These are phyloP conservation scores for Rhizodiscina lignyota DNA, from an alignment of 495 filamentous ascomycete species.

Conservation along the genomic window DNA sequence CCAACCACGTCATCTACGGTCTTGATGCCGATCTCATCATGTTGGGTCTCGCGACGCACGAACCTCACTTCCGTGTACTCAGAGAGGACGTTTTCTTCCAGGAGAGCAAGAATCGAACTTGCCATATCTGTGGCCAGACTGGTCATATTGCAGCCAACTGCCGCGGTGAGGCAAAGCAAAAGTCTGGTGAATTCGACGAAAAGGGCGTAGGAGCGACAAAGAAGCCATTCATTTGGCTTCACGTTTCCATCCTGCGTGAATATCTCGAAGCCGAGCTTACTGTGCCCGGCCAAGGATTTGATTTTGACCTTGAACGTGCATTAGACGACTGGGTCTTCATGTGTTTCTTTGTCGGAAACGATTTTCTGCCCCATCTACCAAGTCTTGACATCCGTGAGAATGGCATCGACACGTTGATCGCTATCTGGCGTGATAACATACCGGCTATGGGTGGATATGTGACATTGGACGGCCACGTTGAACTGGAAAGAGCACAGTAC, in stretches of 20 bases:
- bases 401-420: conserved; percentile 88
- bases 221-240: conserved; percentile 97
- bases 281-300: conserved; percentile 61
- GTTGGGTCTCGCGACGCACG: conserved; percentile 91
- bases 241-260: conserved; percentile 80
- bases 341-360: conserved; percentile 99
- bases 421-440: conserved; percentile 90
- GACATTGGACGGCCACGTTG: conserved; percentile 84
- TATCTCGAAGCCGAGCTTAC: conserved; percentile 83
- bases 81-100: conserved; percentile 95
- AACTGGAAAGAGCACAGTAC: conserved; percentile 69
- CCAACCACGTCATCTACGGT: conserved; percentile 87
- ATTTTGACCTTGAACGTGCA: conserved; percentile 84
- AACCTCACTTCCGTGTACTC: conserved; percentile 91
- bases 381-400: conserved; percentile 94
- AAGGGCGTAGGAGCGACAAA: conserved; percentile 49
- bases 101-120: conserved; percentile 62
- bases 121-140: conserved; percentile 74
- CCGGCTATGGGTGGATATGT: conserved; percentile 86
- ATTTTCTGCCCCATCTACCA: conserved; percentile 93
- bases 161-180: conserved; percentile 65
- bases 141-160: conserved; percentile 79
- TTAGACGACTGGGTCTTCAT: conserved; percentile 99
- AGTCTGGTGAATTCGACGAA: conserved; percentile 70
- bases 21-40: conserved; percentile 98